Base-by-base conservation (phyloP, 305 asterid species). In the Vinca major region DNA sequence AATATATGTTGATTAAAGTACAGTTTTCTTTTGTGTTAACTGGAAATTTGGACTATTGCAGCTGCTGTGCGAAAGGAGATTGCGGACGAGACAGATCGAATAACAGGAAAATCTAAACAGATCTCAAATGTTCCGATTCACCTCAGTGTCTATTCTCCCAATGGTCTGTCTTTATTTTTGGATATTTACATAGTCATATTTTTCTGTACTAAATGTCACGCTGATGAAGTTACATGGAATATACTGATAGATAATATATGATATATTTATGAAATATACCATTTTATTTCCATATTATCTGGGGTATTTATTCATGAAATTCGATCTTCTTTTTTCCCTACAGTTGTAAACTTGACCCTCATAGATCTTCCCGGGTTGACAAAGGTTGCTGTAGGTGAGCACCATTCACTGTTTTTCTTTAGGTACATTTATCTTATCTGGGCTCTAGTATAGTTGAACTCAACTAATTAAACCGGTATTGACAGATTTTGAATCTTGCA, bases 281-380 rank as follows among this genome's bases (percentile, higher is more conserved):
- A 36, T 16, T 36, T 3, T 58, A 3, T 36, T 10, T 58, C 20
- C 7, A 56, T 39, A 20, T 17, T 43, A 17, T 71, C 12, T 58
- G 7, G 45, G 36, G 17, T 19, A 14, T 49, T 7, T 11, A 19
- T 26, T 17, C 11, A 44, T 66, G 36, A 55, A 20, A 40, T 71
- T 5, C 16, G 56, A 69, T 51, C 56, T 78, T 76, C 65, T 74
- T 65, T 75, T 74, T 68, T 72, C 66, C 75, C 75, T 82, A 85
- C 97, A 92, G 98, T 92, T 56, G 98, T 92, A 26, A 84, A 92
- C 75, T 82, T 90, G 68, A 92, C 98, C 65, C 92, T 92, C 81
- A 87, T 92, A 62, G 98, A 92, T 85, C 98, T 92, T 81, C 98
- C 98, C 41, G 98, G 98, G 74, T 74, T 92, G 80, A 92, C 98